phyloP scores from a whole-genome alignment of 2,329 filamentous ascomycete genomes.

The Dissoconium aciculare region DNA sequence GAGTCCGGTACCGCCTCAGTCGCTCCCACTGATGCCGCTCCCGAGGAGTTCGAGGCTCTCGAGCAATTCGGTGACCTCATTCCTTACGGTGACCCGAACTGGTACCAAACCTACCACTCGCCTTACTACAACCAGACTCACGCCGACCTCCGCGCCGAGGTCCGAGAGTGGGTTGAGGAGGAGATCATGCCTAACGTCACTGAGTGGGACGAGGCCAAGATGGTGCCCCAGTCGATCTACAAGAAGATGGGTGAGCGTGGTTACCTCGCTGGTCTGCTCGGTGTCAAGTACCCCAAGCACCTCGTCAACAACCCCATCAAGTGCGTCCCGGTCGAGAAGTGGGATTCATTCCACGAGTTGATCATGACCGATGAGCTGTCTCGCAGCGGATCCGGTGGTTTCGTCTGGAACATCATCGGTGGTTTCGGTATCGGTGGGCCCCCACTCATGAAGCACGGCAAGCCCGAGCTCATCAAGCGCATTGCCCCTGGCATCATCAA shows the following conservation, averaged over 20 bases:
- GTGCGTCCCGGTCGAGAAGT: conserved; percentile 71
- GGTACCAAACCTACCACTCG: conserved; percentile 62
- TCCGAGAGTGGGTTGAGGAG: conserved; percentile 79
- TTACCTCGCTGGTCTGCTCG: conserved; percentile 83
- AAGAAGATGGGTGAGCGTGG: conserved; percentile 88
- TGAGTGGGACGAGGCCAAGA: conserved; percentile 94
- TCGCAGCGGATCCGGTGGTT: conserved; percentile 72
- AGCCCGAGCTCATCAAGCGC: conserved; percentile 67
- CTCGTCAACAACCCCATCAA: conserved; percentile 57
- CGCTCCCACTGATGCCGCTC: conserved; percentile 25
- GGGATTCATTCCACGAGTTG: conserved; percentile 98
- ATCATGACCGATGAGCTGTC: conserved; percentile 89
- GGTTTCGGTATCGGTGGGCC: conserved; percentile 94
- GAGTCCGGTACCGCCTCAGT: conserved; percentile 40
- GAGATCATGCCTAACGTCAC: conserved; percentile 82
- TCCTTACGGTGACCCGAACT: conserved; percentile 80
- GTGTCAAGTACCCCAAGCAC: conserved; percentile 64
- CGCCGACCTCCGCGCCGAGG: conserved; percentile 74
- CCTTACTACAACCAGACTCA: conserved; percentile 95
- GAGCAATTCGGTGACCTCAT: conserved; percentile 77
- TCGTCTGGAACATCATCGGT: conserved; percentile 93
- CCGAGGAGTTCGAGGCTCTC: conserved; percentile 53
- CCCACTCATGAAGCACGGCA: conserved; percentile 81
- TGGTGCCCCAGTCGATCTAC: conserved; percentile 78
- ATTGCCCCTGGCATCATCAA: conserved; percentile 77